Percentiles rank a stretch among this genome's conserved stretches.
Evolutionary conservation across 257 asterid genomes (phyloP).

Genomic region (Fraxinus cuspidata): DNA sequence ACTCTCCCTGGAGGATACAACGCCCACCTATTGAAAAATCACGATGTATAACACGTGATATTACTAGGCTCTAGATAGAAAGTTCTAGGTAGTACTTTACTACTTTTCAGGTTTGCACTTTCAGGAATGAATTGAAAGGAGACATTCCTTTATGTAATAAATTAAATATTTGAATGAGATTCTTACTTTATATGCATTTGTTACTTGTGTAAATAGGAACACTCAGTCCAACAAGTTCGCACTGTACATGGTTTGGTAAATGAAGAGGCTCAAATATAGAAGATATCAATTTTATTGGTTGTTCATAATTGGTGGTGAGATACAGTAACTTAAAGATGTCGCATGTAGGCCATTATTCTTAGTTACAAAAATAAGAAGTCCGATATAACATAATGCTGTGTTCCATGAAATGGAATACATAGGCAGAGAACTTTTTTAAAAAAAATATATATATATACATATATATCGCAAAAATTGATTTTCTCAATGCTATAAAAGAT

Average conservation of each 20-base stretch:
- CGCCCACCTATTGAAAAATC: conserved; percentile 78
- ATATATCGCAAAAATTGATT: neutral
- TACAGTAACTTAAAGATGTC: neutral
- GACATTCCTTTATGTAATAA: neutral
- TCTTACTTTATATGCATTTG: neutral
- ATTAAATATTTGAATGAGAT: neutral
- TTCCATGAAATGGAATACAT: neutral
- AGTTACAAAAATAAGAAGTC: neutral
- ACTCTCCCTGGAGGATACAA: conserved; percentile 99
- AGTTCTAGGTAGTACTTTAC: neutral
- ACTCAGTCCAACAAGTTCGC: neutral
- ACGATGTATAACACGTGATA: neutral
- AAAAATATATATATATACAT: neutral
- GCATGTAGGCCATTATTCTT: neutral
- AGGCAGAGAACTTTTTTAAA: neutral
- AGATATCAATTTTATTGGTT: neutral
- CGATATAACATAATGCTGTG: neutral
- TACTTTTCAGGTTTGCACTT: neutral
- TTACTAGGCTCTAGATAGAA: conserved; percentile 2
- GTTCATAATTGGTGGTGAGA: neutral
- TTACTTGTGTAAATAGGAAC: neutral
- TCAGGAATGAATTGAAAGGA: neutral
- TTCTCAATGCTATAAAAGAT: neutral
- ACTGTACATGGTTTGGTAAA: neutral
- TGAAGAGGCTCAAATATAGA: neutral